These are phyloP conservation scores for Microbotryomycetes sp. DNA, from an alignment of 1,284 basidiomycete genomes.

Conservation along the genomic window DNA sequence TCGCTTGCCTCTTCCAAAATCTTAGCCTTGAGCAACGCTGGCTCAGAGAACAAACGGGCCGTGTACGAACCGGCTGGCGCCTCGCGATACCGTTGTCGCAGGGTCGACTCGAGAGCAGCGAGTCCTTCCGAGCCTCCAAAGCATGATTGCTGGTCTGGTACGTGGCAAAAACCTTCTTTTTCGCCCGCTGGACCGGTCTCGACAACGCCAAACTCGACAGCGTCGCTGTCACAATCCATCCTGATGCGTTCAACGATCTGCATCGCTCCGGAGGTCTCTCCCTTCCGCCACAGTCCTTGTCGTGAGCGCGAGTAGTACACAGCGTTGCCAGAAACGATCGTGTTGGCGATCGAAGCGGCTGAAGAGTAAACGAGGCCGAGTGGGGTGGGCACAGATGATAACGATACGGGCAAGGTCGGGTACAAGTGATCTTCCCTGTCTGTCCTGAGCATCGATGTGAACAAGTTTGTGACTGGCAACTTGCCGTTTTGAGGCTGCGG, in stretches of 20 bases:
- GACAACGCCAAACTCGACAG: conserved; percentile 82
- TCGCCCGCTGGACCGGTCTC: conserved; percentile 61
- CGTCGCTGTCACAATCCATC: conserved; percentile 88
- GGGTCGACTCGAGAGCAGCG: conserved; percentile 70
- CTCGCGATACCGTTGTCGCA: conserved; percentile 61
- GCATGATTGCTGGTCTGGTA: conserved; percentile 54
- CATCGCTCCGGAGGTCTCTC: conserved; percentile 88
- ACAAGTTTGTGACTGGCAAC: conserved; percentile 74
- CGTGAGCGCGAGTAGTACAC: conserved; percentile 90
- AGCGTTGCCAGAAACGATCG: conserved; percentile 79
- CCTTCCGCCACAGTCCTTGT: conserved; percentile 94
- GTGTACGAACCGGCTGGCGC: conserved; percentile 93
- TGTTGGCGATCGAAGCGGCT: conserved; percentile 71
- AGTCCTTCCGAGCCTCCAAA: conserved; percentile 69
- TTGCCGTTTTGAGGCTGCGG: conserved; percentile 38
- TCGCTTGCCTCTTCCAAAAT: conserved; percentile 99
- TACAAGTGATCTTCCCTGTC: conserved; percentile 90
- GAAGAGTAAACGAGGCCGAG: conserved; percentile 99
- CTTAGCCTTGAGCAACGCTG: conserved; percentile 76
- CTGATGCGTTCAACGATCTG: conserved; percentile 79
- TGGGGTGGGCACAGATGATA: conserved; percentile 62
- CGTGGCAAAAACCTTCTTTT: conserved; percentile 79
- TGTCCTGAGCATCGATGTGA: conserved; percentile 70
- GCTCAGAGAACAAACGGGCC: conserved; percentile 74
- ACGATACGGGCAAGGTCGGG: conserved; percentile 74